Percentiles rank a stretch among this genome's conserved stretches.
Evolutionary conservation across 2,329 filamentous ascomycete genomes (phyloP).

Genomic region (Arthroderma uncinatum): DNA sequence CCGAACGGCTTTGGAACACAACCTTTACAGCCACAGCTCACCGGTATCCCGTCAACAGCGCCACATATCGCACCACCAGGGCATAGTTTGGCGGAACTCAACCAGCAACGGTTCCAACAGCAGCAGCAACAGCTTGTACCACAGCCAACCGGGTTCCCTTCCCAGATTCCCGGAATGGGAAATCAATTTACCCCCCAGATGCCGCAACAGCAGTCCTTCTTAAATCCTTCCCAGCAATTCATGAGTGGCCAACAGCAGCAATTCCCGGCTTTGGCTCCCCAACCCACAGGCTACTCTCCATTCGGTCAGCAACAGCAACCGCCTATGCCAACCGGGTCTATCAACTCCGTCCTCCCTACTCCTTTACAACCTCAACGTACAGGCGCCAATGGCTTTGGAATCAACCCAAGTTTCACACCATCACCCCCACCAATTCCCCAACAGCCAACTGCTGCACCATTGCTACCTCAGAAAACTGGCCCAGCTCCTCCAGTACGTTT

Average conservation of each 20-base stretch:
- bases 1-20: slow-evolving; percentile 62
- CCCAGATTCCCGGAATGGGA: slow-evolving; percentile 25
- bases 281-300: slow-evolving; percentile 44
- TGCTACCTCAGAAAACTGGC: slow-evolving; percentile 69
- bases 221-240: slow-evolving; percentile 39
- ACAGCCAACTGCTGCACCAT: slow-evolving; percentile 49
- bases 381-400: slow-evolving; percentile 41
- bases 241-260: slow-evolving; percentile 32
- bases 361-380: slow-evolving; percentile 39
- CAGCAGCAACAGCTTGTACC: slow-evolving; percentile 42
- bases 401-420: slow-evolving; percentile 35
- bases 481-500: slow-evolving; percentile 83
- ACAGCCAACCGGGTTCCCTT: slow-evolving; percentile 53
- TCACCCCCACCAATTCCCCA: slow-evolving; percentile 48
- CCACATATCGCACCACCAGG: slow-evolving; percentile 57
- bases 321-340: slow-evolving; percentile 41
- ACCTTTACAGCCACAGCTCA: slow-evolving; percentile 73
- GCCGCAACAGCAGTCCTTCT: slow-evolving; percentile 34
- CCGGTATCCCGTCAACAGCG: slow-evolving; percentile 51
- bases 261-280: slow-evolving; percentile 38
- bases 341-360: slow-evolving; percentile 27
- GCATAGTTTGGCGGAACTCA: slow-evolving; percentile 65
- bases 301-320: slow-evolving; percentile 38
- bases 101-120: slow-evolving; percentile 45
- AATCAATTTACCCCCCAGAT: slow-evolving; percentile 20